Evolutionary conservation across 495 filamentous ascomycete genomes (phyloP).

Genomic region (Friedmanniomyces simplex): DNA sequence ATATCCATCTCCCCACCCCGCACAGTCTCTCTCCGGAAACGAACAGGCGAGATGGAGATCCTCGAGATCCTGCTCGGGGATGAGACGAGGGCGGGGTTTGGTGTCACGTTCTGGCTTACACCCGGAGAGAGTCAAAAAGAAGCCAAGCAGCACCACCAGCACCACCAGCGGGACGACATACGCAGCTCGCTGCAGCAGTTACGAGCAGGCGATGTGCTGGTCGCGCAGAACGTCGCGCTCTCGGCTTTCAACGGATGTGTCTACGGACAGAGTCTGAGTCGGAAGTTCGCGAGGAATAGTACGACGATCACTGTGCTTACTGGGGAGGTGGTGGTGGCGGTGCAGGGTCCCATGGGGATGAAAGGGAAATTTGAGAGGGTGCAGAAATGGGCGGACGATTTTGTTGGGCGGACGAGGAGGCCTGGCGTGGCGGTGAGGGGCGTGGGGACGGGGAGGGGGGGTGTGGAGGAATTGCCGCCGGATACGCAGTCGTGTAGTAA

Average conservation of each 20-base stretch:
- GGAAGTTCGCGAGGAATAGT: slow-evolving; percentile 56
- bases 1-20: slow-evolving; percentile 59
- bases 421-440: too few species aligned
- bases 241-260: slow-evolving; percentile 60
- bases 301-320: slow-evolving; percentile 62
- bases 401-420: slow-evolving; percentile 53
- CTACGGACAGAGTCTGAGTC: slow-evolving; percentile 47
- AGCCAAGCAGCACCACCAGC: slow-evolving; percentile 25
- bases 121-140: slow-evolving; percentile 18
- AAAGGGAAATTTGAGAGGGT: slow-evolving; percentile 54
- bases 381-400: slow-evolving; percentile 61
- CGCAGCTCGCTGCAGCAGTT: slow-evolving; percentile 39
- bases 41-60: slow-evolving; percentile 42
- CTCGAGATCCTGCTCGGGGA: slow-evolving; percentile 77
- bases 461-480: too few species aligned
- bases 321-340: neutral
- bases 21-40: slow-evolving; percentile 43
- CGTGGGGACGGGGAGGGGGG: too few species aligned
- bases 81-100: slow-evolving; percentile 73
- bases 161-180: slow-evolving; percentile 28
- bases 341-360: slow-evolving; percentile 37
- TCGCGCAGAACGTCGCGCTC: slow-evolving; percentile 68
- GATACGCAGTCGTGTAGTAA: too few species aligned
- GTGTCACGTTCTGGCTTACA: slow-evolving; percentile 72
- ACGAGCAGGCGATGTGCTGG: slow-evolving; percentile 60